Conservation (phyloP, 495 filamentous ascomycete species). For the Hyaloscypha hepaticicola region DNA sequence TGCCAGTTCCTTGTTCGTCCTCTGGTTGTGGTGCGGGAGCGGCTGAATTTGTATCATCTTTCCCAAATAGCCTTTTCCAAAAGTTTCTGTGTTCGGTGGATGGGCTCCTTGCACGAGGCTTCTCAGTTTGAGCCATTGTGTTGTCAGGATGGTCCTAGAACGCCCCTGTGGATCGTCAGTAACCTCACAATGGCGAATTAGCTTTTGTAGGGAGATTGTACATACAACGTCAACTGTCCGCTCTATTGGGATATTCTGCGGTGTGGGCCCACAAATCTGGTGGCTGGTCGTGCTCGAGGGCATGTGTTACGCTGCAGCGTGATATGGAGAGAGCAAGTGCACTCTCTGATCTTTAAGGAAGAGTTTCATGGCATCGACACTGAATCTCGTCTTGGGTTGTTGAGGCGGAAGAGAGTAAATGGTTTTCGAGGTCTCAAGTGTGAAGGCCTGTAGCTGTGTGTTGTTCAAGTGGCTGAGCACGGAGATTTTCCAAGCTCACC, state of each 20-base stretch:
- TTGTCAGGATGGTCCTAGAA: constrained; percentile 21
- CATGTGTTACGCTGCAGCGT: constrained; percentile 23
- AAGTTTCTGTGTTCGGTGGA: constrained; percentile 30
- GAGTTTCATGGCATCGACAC: constrained; percentile 29
- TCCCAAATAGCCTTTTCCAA: constrained; percentile 38
- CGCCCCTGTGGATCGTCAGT: constrained; percentile 17
- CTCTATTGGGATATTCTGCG: not conserved
- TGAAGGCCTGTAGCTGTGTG: too few species aligned
- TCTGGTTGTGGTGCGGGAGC: constrained; percentile 15
- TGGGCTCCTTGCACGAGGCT: constrained; percentile 24
- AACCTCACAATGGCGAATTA: not conserved
- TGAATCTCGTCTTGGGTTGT: not conserved
- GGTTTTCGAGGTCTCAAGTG: constrained; percentile 5
- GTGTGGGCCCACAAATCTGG: constrained; percentile 7
- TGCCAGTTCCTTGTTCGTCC: constrained; percentile 38
- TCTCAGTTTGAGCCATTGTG: constrained; percentile 31
- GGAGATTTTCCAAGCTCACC: too few species aligned
- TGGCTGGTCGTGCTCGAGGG: not conserved
- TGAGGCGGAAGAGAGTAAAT: constrained; percentile 20
- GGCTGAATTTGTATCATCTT: constrained; percentile 21
- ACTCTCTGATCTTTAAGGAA: constrained; percentile 23
- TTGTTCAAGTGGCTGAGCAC: too few species aligned
- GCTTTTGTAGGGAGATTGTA: not conserved
- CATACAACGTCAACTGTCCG: constrained; percentile 1
- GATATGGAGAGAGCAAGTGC: constrained; percentile 20